A percentile compares a stretch with the other conserved stretches of the same genome.
Conservation (phyloP, 345 rosid species). For the Cardamine chenopodiifolia region DNA sequence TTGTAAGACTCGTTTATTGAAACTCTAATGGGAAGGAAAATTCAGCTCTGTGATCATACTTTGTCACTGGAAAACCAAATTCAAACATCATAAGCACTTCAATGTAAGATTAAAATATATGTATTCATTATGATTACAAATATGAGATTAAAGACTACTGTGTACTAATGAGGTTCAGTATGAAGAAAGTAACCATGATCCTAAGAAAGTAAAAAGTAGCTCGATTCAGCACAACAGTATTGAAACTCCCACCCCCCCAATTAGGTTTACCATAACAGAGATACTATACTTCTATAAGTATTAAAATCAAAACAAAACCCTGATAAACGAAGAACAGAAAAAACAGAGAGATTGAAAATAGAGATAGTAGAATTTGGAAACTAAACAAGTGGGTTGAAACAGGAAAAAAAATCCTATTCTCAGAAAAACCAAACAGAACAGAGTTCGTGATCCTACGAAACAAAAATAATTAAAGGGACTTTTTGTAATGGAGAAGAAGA, state of each 20-base stretch:
- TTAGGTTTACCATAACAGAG: not conserved
- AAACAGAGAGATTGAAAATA: slow-evolving; percentile 6
- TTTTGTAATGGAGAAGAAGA: slow-evolving; percentile 20
- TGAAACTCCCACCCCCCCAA: not conserved
- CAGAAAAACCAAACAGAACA: slow-evolving; percentile 20
- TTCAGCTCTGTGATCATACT: slow-evolving; percentile 7
- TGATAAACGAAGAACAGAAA: not conserved
- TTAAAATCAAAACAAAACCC: not conserved
- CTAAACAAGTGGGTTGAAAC: not conserved
- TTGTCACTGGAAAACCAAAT: not conserved
- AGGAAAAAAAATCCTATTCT: no score
- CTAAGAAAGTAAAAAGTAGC: not conserved
- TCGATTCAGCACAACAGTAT: slow-evolving; percentile 1
- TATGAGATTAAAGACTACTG: not conserved
- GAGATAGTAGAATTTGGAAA: slow-evolving; percentile 1
- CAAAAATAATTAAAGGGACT: not conserved
- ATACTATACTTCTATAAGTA: not conserved
- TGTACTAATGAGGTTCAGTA: not conserved
- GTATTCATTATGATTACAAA: not conserved
- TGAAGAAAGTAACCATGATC: slow-evolving; percentile 9
- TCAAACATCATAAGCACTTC: not conserved
- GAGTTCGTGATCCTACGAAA: slow-evolving; percentile 24
- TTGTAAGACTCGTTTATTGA: not conserved
- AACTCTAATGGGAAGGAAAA: not conserved
- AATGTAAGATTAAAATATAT: not conserved